These are phyloP conservation scores for Sugiyamaella smithiae DNA, from an alignment of 805 yeast genomes.

Conservation along the genomic window DNA sequence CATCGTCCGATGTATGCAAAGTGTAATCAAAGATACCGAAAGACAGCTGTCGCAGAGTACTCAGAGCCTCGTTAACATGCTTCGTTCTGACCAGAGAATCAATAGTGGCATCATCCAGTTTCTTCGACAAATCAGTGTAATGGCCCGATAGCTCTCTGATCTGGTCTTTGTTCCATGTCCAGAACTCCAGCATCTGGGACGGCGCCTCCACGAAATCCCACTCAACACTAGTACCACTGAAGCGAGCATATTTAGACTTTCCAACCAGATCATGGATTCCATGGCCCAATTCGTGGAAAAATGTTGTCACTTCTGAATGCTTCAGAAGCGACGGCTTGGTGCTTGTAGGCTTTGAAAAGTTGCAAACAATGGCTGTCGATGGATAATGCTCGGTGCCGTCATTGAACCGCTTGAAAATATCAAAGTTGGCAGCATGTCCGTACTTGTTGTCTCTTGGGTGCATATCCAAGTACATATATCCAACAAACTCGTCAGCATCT, in stretches of 20 bases:
- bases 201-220: constrained; percentile 92
- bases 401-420: constrained; percentile 54
- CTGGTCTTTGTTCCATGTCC: constrained; percentile 75
- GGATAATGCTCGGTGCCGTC: constrained; percentile 55
- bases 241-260: constrained; percentile 58
- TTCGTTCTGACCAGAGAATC: constrained; percentile 60
- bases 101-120: constrained; percentile 55
- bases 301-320: constrained; percentile 75
- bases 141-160: constrained; percentile 62
- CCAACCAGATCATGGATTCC: constrained; percentile 80
- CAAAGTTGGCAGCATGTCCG: constrained; percentile 86
- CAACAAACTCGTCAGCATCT: constrained; percentile 64
- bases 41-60: constrained; percentile 70
- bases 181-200: constrained; percentile 82
- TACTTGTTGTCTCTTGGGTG: constrained; percentile 86
- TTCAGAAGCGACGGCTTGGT: constrained; percentile 71
- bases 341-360: constrained; percentile 70
- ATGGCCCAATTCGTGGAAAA: constrained; percentile 88
- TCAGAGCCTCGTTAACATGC: constrained; percentile 72
- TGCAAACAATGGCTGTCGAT: constrained; percentile 77
- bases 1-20: constrained; percentile 50
- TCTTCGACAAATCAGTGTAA: constrained; percentile 53
- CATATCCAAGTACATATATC: constrained; percentile 76
- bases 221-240: constrained; percentile 74
- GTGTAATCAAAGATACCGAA: constrained; percentile 76